phyloP scores from a whole-genome alignment of 2,329 filamentous ascomycete genomes.

The Claviceps monticola region DNA sequence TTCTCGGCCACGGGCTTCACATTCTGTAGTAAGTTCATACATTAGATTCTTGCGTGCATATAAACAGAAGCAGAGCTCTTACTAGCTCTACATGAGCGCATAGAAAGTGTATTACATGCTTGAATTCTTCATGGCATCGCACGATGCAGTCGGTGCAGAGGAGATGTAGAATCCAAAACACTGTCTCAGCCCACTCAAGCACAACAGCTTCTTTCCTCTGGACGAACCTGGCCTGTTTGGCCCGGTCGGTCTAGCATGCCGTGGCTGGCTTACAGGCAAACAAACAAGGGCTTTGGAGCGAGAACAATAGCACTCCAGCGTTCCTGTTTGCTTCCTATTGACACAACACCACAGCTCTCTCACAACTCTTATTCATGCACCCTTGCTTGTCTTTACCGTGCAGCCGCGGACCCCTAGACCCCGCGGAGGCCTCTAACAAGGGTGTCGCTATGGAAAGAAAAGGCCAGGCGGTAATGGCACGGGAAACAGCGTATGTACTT shows the following conservation, averaged over 20 bases:
- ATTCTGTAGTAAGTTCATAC: no score
- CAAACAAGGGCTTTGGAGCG: not conserved
- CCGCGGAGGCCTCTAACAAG: not conserved
- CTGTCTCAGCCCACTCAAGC: conserved; percentile 2
- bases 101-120: not conserved
- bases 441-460: not conserved
- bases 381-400: not conserved
- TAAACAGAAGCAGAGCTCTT: no score
- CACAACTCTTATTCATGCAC: not conserved
- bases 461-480: not conserved
- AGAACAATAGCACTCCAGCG: not conserved
- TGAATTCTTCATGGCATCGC: not conserved
- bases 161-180: not conserved
- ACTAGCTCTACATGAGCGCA: no score
- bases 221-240: conserved; percentile 6
- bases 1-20: no score
- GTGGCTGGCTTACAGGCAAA: not conserved
- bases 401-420: not conserved
- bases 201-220: conserved; percentile 1
- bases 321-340: not conserved
- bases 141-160: not conserved
- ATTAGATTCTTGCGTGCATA: no score
- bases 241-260: not conserved
- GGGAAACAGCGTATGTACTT: not conserved
- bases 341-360: not conserved